Evolutionary conservation across 2,329 filamentous ascomycete species (phyloP), one percentile per base, ranked within the genome.

Genomic region (Coniella vitis): DNA sequence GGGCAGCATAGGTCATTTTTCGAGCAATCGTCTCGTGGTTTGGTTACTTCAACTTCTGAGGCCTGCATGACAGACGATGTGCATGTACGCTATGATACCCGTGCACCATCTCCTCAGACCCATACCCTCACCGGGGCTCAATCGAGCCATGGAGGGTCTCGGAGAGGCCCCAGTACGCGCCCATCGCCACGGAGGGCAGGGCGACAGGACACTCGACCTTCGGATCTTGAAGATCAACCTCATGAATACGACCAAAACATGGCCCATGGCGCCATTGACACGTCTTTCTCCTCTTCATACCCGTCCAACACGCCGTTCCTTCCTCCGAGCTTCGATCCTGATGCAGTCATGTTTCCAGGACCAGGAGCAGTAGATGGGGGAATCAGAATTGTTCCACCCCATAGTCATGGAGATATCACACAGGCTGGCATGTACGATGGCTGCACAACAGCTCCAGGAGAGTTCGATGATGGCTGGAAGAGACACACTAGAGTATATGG

Each of bases 401-500:
- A 36, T 7, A 29, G 44, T 16, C 41, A 62, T 40, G 52, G 54
- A 29, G 46, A 47, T 8, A 58, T 60, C 36, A 61, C 61, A 13
- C 66, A 69, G 48, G 65, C 73, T 32, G 66, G 70, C 44, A 64
- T 76, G 4, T 66, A 73, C 40, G 75, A 73, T 22, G 74, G 79
- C 57, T 72, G 75, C 48, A 66, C 78, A 36, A 73, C 71, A 8
- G 65, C 71, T 12, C 62, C 72, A 48, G 70, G 78, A 57, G 66
- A 67, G 49, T 64, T 68, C 12, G 75, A 73, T 4, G 66, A 69
- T 16, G 70, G 70, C 37, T 81, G 76, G 78, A 74, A 69, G 56
- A 70, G 76, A 34, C 78, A 81, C 59, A 81, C 77, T 14, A 71
- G 76, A 21, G 77, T 81, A 21, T 81, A 79, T 54, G 76, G 76